Base-by-base conservation (phyloP, 2,329 filamentous ascomycete genomes). In the Clonostachys sp. region DNA sequence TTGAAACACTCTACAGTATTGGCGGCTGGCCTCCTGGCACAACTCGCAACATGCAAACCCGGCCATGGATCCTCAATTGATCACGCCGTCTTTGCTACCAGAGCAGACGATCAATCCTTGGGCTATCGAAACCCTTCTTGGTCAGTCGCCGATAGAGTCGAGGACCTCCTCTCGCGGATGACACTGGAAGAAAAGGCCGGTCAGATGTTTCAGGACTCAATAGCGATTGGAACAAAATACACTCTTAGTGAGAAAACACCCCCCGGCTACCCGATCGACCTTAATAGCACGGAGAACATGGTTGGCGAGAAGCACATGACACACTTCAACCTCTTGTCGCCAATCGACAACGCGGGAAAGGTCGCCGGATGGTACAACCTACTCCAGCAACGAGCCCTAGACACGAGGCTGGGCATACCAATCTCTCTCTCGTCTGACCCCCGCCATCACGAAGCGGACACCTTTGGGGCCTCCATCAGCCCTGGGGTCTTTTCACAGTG, bases 401-500 rank as follows among this genome's bases (percentile, higher is more conserved):
- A 69, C 39, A 76, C 70, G 0, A 61, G 72, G 0, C 65, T 77
- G 3, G 73, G 74, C 1, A 77, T 77, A 30, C 74, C 73, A 0
- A 59, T 76, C 20, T 75, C 73, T 0, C 54, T 77, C 3, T 74
- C 73, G 2, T 66, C 72, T 0, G 74, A 77, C 34, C 74, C 74
- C 0, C 67, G 71, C 2, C 71, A 76, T 49, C 59, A 65, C 5
- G 74, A 72, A 54, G 67, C 66, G 1, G 63, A 70, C 30, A 68
- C 70, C 34, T 50, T 70, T 2, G 73, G 67, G 3, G 73, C 68
- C 4, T 69, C 66, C 0, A 71, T 72, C 50, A 55, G 58, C 0
- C 70, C 73, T 0, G 70, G 66, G 0, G 61, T 58, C 1, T 71
- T 80, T 50, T 75, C 71, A 0, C 68, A 74, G 46, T 79, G 76